These are phyloP conservation scores for Hippophae tibetana DNA, from an alignment of 306 rosid species.

Conservation along the genomic window DNA sequence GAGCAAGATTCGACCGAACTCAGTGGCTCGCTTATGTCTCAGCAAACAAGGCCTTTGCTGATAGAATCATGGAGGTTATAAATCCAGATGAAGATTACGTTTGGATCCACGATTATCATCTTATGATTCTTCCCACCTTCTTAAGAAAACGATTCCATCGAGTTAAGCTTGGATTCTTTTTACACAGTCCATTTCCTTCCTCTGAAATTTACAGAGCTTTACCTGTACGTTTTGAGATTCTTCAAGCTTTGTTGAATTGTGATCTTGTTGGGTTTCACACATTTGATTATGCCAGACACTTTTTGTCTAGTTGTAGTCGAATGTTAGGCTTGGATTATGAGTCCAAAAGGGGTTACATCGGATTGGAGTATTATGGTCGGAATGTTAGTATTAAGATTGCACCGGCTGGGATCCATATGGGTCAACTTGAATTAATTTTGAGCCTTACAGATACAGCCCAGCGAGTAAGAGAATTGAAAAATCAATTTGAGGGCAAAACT, in stretches of 20 bases:
- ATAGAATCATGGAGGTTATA: conserved; percentile 47
- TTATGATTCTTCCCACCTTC: conserved; percentile 54
- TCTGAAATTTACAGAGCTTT: conserved; percentile 55
- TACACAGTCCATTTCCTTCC: conserved; percentile 53
- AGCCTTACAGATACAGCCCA: conserved; percentile 22
- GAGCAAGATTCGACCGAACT: conserved; percentile 39
- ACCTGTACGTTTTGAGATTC: conserved; percentile 51
- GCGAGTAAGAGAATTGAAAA: conserved; percentile 33
- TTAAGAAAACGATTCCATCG: conserved; percentile 41
- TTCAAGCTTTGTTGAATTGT: conserved; percentile 45
- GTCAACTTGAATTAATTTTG: conserved; percentile 35
- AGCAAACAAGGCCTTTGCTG: conserved; percentile 56
- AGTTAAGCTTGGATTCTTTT: conserved; percentile 52
- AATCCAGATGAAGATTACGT: conserved; percentile 57
- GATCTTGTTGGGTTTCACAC: conserved; percentile 68
- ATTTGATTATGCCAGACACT: conserved; percentile 67
- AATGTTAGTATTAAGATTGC: conserved; percentile 53
- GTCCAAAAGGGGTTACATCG: conserved; percentile 72
- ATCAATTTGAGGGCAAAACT: conserved; percentile 30
- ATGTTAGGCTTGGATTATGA: conserved; percentile 63
- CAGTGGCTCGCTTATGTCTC: conserved; percentile 55
- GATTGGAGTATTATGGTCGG: conserved; percentile 53
- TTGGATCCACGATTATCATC: conserved; percentile 76
- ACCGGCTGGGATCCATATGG: conserved; percentile 69
- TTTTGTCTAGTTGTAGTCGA: conserved; percentile 61